Evolutionary conservation across 306 rosid genomes (phyloP), one percentile per base, ranked within the genome.

Genomic region (Begonia fuchsioides): DNA sequence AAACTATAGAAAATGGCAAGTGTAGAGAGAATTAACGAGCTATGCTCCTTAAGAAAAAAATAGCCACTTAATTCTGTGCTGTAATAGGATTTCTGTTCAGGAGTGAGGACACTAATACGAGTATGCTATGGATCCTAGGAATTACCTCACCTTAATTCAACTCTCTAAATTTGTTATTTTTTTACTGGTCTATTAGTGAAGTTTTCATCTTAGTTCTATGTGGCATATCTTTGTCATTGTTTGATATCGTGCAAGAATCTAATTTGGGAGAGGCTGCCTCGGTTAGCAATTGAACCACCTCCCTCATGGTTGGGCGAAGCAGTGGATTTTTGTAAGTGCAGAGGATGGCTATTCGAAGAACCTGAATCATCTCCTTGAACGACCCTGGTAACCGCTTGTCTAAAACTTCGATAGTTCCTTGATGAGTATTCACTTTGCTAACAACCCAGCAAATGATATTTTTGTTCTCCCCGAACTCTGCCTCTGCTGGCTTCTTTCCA

Each of bases 401-500:
- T 15, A 92, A 57, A 35, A 80, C 82, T 49, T 82, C 96, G 15
- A 67, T 62, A 40, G 92, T 83, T 20, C 93, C 93, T 61, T 82
- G 93, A n/a, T 74, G 78, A 43, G 78, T 78, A 61, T 92, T 93
- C 55, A 85, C 86, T 63, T 77, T 92, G 75, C 82, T 92, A 51
- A 87, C 79, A 62, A 92, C 87, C 98, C 98, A 92, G 59, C 64
- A 68, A 1, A 76, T 81, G 41, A 92, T 82, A 54, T 77, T 85
- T 77, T 78, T 82, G 79, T 78, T 75, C 39, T 92, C 98, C 12
- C 96, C 98, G 65, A 82, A 92, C 56, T 79, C 93, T 49, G 83
- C 53, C 62, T 82, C 94, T 32, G 85, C 71, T 0, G 96, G 86
- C 69, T 75, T 92, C 72, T 75, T 92, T 49, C 98, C 98, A 1